These are phyloP conservation scores for Colletotrichum horii DNA, from an alignment of 2,329 filamentous ascomycete species.

Conservation along the genomic window DNA sequence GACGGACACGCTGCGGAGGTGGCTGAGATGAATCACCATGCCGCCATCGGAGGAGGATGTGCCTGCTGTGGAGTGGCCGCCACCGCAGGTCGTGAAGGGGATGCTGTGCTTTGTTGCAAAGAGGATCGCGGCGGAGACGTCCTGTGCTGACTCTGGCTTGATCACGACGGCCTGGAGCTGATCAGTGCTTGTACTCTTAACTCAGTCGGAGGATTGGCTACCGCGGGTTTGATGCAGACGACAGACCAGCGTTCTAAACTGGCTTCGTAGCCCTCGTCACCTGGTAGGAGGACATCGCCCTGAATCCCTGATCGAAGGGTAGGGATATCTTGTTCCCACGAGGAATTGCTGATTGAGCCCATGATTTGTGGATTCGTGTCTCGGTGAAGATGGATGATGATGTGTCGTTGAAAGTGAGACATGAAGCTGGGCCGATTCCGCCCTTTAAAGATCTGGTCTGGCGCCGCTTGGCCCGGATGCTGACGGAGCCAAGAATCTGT, in stretches of 20 bases:
- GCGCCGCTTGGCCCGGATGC: not conserved
- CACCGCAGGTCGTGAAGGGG: slow-evolving; percentile 58
- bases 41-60: slow-evolving; percentile 53
- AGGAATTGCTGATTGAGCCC: not conserved
- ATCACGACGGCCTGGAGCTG: slow-evolving; percentile 46
- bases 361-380: not conserved
- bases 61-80: slow-evolving; percentile 61
- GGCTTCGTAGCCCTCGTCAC: slow-evolving; percentile 35
- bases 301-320: not conserved
- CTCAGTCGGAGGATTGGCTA: not conserved
- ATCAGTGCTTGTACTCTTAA: not conserved
- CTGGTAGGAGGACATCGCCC: slow-evolving; percentile 36
- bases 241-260: slow-evolving; percentile 42
- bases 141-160: slow-evolving; percentile 41
- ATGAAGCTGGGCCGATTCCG: accelerated
- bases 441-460: not conserved
- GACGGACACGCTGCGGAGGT: slow-evolving; percentile 55
- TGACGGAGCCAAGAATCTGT: not conserved
- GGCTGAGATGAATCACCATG: slow-evolving; percentile 59
- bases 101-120: slow-evolving; percentile 49
- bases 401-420: not conserved
- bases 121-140: slow-evolving; percentile 46
- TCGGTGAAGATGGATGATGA: not conserved
- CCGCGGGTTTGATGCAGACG: slow-evolving; percentile 39
- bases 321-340: not conserved